These are phyloP conservation scores for Fragilariopsis cylindrus DNA, from an alignment of 108 stramenopile genomes.

Conservation along the genomic window DNA sequence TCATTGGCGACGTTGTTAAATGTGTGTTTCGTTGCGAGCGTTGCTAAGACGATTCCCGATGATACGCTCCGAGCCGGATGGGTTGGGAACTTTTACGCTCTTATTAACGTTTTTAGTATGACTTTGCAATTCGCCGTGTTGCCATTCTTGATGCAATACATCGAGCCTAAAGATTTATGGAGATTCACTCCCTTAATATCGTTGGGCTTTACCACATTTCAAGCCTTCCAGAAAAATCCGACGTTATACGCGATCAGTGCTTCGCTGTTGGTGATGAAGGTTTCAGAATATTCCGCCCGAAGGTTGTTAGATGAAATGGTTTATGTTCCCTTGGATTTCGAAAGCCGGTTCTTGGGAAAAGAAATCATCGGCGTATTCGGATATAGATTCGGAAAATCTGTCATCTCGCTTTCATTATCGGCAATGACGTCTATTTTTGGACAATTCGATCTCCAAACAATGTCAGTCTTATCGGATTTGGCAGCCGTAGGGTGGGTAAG, in stretches of 20 bases:
- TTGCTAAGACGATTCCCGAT: conserved; percentile 58
- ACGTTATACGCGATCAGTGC: conserved; percentile 66
- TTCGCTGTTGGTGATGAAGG: conserved; percentile 79
- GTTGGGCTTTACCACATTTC: conserved; percentile 40
- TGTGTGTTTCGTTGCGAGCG: conserved; percentile 66
- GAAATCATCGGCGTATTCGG: conserved; percentile 89
- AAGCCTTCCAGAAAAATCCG: conserved; percentile 50
- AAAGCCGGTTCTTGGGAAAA: conserved; percentile 82
- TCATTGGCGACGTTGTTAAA: conserved; percentile 79
- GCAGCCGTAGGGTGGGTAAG: conserved; percentile 61
- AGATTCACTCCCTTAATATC: conserved; percentile 65
- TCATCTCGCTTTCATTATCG: conserved; percentile 69
- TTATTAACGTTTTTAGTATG: conserved; percentile 72
- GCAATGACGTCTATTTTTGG: conserved; percentile 62
- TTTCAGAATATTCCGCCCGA: conserved; percentile 80
- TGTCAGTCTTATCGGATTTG: conserved; percentile 60
- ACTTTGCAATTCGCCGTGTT: conserved; percentile 69
- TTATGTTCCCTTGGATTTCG: conserved; percentile 85
- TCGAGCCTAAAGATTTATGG: conserved; percentile 73
- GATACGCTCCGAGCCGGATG: conserved; percentile 76
- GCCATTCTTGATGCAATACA: conserved; percentile 56
- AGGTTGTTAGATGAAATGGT: conserved; percentile 90
- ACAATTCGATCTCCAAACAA: conserved; percentile 55
- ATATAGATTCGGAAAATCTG: conserved; percentile 83
- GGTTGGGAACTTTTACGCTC: conserved; percentile 83